phyloP scores from a whole-genome alignment of 441 rosid genomes.

The Corymbia citriodora region DNA sequence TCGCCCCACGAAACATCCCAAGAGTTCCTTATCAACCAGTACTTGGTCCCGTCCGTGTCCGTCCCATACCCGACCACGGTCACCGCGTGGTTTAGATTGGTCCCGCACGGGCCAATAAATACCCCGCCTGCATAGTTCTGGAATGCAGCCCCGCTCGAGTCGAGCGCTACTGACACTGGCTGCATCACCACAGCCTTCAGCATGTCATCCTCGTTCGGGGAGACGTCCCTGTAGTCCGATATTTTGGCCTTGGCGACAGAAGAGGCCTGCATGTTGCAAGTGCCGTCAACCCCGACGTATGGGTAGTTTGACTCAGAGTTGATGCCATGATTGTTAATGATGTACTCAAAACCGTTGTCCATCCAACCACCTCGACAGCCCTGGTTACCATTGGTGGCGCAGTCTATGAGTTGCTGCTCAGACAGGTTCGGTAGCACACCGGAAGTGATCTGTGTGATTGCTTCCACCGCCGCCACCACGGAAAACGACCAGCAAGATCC shows the following conservation, averaged over 20 bases:
- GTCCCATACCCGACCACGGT: not conserved
- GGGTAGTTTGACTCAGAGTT: no score
- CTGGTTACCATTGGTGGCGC: no score
- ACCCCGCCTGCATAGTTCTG: not conserved
- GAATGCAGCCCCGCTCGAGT: not conserved
- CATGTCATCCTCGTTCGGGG: not conserved
- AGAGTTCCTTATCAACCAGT: not conserved
- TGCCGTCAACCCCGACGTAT: no score
- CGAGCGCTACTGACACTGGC: not conserved
- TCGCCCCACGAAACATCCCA: no score
- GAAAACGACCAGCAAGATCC: no score
- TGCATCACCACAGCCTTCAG: not conserved
- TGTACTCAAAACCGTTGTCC: no score
- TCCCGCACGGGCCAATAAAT: not conserved
- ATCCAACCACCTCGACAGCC: no score
- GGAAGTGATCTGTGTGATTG: no score
- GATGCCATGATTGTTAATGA: no score
- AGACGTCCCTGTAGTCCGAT: fast-evolving
- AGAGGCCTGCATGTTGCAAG: fast-evolving
- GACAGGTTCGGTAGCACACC: no score
- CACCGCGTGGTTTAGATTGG: not conserved
- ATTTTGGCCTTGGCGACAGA: not conserved
- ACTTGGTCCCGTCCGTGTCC: not conserved
- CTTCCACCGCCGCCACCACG: no score
- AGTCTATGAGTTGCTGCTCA: no score